Conservation (phyloP, 2,329 filamentous ascomycete species). For the Penicillium sp. region DNA sequence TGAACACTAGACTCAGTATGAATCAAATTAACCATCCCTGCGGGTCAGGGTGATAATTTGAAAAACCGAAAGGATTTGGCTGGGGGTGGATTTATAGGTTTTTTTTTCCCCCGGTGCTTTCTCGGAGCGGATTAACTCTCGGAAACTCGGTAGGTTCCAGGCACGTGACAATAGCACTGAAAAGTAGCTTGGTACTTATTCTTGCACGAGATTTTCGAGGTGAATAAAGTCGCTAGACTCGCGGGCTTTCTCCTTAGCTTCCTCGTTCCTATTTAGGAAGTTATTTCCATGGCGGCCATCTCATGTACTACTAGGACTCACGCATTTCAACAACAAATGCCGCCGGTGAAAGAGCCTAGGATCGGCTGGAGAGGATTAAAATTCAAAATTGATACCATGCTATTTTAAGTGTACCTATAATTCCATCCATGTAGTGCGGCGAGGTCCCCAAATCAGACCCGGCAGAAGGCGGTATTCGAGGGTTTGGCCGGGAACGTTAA, state of each 20-base stretch:
- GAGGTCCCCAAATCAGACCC: neutral
- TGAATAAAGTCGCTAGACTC: neutral
- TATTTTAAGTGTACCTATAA: neutral
- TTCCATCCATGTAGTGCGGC: neutral
- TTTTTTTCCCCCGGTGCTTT: slow-evolving; percentile 21
- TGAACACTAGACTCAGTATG: slow-evolving; percentile 10
- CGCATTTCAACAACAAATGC: too few relatives aligned
- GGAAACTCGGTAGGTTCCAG: neutral
- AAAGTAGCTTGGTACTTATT: neutral
- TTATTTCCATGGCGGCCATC: too few relatives aligned
- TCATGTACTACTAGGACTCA: too few relatives aligned
- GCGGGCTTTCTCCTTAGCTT: neutral
- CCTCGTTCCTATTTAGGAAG: neutral
- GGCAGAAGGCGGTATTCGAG: neutral
- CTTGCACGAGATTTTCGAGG: neutral
- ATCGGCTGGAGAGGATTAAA: neutral
- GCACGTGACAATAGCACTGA: neutral
- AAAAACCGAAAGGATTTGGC: slow-evolving; percentile 2
- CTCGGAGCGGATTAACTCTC: slow-evolving; percentile 21
- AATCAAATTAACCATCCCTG: slow-evolving; percentile 20
- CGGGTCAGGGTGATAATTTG: slow-evolving; percentile 5
- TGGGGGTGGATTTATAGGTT: slow-evolving; percentile 15
- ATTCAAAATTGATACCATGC: neutral
- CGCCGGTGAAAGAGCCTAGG: neutral
- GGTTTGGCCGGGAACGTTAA: slow-evolving; percentile 22